Base-by-base conservation (phyloP, 495 filamentous ascomycete species). In the Penicillium diatomitis region DNA sequence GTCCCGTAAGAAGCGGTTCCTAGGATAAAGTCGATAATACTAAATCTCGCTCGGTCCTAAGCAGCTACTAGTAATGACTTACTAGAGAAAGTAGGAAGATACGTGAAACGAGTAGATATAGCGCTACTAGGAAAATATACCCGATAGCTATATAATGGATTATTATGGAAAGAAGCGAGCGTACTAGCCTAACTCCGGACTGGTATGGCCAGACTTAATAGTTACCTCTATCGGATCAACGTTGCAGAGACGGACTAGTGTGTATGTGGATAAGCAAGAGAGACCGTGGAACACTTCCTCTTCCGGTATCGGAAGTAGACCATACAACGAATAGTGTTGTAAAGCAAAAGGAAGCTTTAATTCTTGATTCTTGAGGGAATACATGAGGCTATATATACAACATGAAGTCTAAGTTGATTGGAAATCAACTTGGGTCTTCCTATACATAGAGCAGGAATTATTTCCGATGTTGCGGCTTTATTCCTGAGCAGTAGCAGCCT, bases 211-310 rank as follows among this genome's bases (percentile, higher is more conserved):
- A 58, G 57, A 55, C 47, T 67, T 28, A 69, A 67, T 54, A 48
- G 60, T 31, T 67, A 62, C 53, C 55, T 67, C 39, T 38, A 58
- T 41, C 44, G 49, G 40, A 64, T 69, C 40, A 55, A 58, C 29
- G 56, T 57, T 51, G 46, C 45, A 12, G 32, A 58, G 2, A 52
- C 45, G 38, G 55, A 58, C 31, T 46, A 52, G 46, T 59, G 57
- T 52, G 50, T 29, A 39, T 70, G 53, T 47, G 62, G 64, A 40
- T 48, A 62, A 48, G 64, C 57, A 56, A 65, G 50, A 52, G 62
- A 70, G 48, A 65, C 56, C 6, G 56, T 60, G 28, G 52, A 66
- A 36, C 63, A 68, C 59, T 68, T 70, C 41, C 60, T 66, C 27
- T 61, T 69, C 38, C 52, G 60, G 61, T 69, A 57, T 53, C 51